phyloP scores from a whole-genome alignment of 2,329 filamentous ascomycete species.

The Onygena corvina region DNA sequence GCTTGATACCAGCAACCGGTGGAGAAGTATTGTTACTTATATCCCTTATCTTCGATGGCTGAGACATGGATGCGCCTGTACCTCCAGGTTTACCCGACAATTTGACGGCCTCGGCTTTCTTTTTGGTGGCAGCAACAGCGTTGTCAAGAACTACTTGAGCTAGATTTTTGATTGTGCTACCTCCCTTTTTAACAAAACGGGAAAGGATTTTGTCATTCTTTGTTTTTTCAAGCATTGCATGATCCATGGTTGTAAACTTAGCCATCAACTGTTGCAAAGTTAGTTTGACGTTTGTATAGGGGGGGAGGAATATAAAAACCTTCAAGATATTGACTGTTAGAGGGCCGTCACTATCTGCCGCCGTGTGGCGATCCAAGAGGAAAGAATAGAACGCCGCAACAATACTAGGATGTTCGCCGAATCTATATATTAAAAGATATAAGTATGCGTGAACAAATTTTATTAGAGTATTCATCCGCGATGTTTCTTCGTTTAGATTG shows the following conservation, averaged over 20 bases:
- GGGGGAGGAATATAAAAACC: conserved; percentile 23
- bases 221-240: conserved; percentile 47
- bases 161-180: conserved; percentile 43
- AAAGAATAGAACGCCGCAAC: conserved; percentile 39
- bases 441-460: conserved; percentile 20
- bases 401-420: conserved; percentile 39
- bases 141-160: conserved; percentile 45
- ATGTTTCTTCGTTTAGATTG: too few relatives aligned
- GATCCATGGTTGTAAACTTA: conserved; percentile 46
- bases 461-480: background rate
- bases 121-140: conserved; percentile 34
- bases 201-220: conserved; percentile 48
- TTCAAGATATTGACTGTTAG: conserved; percentile 36
- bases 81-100: conserved; percentile 27
- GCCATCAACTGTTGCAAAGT: conserved; percentile 37
- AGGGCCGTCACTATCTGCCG: conserved; percentile 36
- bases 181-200: conserved; percentile 47
- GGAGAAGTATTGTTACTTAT: conserved; percentile 13
- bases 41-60: conserved; percentile 9
- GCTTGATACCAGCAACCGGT: conserved; percentile 27
- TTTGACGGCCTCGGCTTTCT: conserved; percentile 30
- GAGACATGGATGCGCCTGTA: conserved; percentile 15
- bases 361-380: conserved; percentile 38
- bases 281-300: conserved; percentile 15
- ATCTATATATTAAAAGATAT: conserved; percentile 27